Percentiles rank a stretch among this genome's conserved stretches.
Conservation (phyloP, 768 basidiomycete species). For the Calocybe indica region DNA sequence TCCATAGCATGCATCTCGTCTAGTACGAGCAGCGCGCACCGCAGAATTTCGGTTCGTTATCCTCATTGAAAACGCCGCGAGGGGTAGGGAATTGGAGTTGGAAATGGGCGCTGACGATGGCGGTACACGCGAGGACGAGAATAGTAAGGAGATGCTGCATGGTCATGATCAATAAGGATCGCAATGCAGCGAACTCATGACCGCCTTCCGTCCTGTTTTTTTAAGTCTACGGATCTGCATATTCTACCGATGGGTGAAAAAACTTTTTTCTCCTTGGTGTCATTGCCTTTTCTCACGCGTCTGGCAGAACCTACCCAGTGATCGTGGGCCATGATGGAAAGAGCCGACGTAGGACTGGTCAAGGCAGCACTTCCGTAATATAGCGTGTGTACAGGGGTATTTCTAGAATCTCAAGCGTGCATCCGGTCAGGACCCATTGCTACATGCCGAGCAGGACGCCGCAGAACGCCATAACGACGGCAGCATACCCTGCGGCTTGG, state of each 20-base stretch:
- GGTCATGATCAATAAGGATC: not conserved
- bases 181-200: not conserved
- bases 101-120: constrained; percentile 66
- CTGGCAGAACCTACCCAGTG: too few relatives aligned
- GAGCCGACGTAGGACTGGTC: too few relatives aligned
- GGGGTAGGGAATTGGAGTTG: constrained; percentile 71
- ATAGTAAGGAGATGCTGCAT: constrained; percentile 14
- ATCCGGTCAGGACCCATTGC: not conserved
- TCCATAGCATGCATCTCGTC: not conserved
- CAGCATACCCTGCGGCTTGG: constrained; percentile 2
- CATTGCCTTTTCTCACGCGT: too few relatives aligned
- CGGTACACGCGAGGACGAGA: constrained; percentile 31
- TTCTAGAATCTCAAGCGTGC: too few relatives aligned
- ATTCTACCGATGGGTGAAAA: constrained; percentile 10
- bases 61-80: constrained; percentile 62
- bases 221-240: not conserved
- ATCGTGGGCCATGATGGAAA: too few relatives aligned
- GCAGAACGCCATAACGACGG: constrained; percentile 1
- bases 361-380: too few relatives aligned
- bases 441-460: not conserved
- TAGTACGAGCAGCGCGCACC: constrained; percentile 33
- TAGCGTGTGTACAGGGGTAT: too few relatives aligned
- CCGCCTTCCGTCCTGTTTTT: not conserved
- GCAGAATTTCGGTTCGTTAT: constrained; percentile 57
- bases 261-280: constrained; percentile 14